A percentile compares a stretch with the other conserved stretches of the same genome.
Evolutionary conservation across 306 rosid species (phyloP).

Genomic region (Begonia fuchsioides): DNA sequence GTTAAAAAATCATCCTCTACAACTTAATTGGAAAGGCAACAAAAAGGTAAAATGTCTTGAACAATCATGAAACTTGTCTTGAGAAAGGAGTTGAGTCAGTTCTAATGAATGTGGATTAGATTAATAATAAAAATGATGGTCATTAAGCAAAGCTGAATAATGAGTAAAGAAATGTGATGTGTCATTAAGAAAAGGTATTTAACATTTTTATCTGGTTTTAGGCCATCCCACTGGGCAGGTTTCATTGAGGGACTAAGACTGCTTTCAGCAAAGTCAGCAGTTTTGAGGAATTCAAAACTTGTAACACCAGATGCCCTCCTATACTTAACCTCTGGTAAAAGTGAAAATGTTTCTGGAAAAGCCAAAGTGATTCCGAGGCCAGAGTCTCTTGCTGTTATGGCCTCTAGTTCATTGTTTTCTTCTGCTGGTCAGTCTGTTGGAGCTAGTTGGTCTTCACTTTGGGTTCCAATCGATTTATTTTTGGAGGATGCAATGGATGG

Average conservation of each 20-base stretch:
- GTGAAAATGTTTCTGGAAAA: constrained; percentile 24
- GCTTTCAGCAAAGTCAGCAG: constrained; percentile 49
- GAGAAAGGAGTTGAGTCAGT: too few species aligned
- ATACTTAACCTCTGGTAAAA: constrained; percentile 38
- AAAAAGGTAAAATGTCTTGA: too few species aligned
- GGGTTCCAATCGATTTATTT: constrained; percentile 90
- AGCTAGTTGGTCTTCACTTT: constrained; percentile 45
- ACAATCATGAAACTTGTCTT: too few species aligned
- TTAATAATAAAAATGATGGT: too few species aligned
- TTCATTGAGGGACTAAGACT: constrained; percentile 47
- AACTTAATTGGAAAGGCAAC: too few species aligned
- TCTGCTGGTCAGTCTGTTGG: constrained; percentile 43
- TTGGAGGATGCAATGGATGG: constrained; percentile 84
- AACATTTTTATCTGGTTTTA: constrained; percentile 17
- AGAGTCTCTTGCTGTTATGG: constrained; percentile 36
- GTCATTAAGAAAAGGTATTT: constrained; percentile 3
- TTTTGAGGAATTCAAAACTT: constrained; percentile 46
- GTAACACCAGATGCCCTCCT: constrained; percentile 39
- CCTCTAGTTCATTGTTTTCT: constrained; percentile 34
- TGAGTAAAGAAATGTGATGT: too few species aligned
- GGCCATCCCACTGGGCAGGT: constrained; percentile 66
- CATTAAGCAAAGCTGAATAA: too few species aligned
- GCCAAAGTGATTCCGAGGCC: constrained; percentile 30
- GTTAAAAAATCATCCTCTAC: too few species aligned
- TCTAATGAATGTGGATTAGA: too few species aligned